phyloP scores from a whole-genome alignment of 345 rosid species.

The Stellera chamaejasme region DNA sequence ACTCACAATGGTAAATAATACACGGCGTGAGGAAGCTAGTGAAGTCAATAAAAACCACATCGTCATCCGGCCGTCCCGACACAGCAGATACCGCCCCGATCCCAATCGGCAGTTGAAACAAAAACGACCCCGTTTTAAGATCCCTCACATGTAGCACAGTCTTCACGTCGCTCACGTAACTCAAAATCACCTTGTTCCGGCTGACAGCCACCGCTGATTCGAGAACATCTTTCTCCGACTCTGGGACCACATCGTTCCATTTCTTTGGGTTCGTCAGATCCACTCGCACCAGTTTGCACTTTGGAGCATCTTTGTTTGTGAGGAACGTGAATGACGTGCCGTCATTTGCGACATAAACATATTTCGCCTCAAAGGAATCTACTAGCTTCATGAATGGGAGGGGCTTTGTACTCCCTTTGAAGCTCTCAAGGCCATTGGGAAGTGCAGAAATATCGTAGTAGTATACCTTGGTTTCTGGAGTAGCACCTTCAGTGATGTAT shows the following conservation, averaged over 20 bases:
- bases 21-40: constrained; percentile 85
- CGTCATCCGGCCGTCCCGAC: constrained; percentile 52
- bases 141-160: constrained; percentile 71
- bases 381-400: constrained; percentile 71
- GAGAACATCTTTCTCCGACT: constrained; percentile 67
- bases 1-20: constrained; percentile 65
- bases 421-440: constrained; percentile 51
- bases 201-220: constrained; percentile 53
- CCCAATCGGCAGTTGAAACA: constrained; percentile 56
- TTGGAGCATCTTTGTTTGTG: constrained; percentile 71
- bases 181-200: constrained; percentile 52
- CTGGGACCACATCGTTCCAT: constrained; percentile 59
- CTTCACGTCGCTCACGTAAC: constrained; percentile 88
- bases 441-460: constrained; percentile 59
- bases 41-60: constrained; percentile 44
- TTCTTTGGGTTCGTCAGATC: constrained; percentile 57
- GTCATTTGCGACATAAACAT: constrained; percentile 56
- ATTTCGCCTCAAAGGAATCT: constrained; percentile 56
- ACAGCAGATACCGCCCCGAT: constrained; percentile 45
- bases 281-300: constrained; percentile 62
- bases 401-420: constrained; percentile 29
- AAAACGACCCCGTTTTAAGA: constrained; percentile 56
- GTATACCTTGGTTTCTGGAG: constrained; percentile 67
- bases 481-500: constrained; percentile 37
- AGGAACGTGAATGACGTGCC: constrained; percentile 53